Evolutionary conservation across 148 eudicot species (phyloP).

Genomic region (Agrostemma githago): DNA sequence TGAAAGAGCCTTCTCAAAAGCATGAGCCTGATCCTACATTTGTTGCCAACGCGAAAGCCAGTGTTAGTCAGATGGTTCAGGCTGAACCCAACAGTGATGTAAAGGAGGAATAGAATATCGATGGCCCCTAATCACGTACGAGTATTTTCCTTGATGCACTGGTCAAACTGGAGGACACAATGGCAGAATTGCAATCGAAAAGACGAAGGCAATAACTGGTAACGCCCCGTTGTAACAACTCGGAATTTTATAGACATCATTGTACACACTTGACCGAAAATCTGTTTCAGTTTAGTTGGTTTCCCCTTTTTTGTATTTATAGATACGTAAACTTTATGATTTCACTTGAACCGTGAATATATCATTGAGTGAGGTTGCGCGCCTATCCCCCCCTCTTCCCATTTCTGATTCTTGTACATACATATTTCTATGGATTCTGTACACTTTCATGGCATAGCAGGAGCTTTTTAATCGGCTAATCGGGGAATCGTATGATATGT

Average conservation of each 20-base stretch:
- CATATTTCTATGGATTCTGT: not conserved
- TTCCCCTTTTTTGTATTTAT: conserved; percentile 2
- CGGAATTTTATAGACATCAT: not conserved
- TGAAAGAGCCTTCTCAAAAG: conserved; percentile 79
- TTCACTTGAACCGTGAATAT: not conserved
- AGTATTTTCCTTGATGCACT: conserved; percentile 4
- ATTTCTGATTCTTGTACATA: not conserved
- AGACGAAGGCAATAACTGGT: not conserved
- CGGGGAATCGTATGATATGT: not conserved
- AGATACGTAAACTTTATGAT: not conserved
- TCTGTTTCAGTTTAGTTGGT: not conserved
- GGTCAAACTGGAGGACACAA: not conserved
- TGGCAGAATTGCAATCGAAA: not conserved
- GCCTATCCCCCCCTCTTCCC: not conserved
- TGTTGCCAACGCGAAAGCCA: conserved; percentile 67
- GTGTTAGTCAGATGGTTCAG: conserved; percentile 32
- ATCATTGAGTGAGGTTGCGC: not conserved
- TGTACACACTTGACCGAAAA: not conserved
- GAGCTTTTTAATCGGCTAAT: not conserved
- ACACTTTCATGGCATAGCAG: not conserved
- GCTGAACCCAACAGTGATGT: conserved; percentile 29
- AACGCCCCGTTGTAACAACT: not conserved
- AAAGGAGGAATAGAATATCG: conserved; percentile 26
- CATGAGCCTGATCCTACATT: conserved; percentile 80
- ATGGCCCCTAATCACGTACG: not conserved